Percentiles rank a stretch among this genome's conserved stretches.
Evolutionary conservation across 768 basidiomycete genomes (phyloP).

Genomic region (Suillus fuscotomentosus): DNA sequence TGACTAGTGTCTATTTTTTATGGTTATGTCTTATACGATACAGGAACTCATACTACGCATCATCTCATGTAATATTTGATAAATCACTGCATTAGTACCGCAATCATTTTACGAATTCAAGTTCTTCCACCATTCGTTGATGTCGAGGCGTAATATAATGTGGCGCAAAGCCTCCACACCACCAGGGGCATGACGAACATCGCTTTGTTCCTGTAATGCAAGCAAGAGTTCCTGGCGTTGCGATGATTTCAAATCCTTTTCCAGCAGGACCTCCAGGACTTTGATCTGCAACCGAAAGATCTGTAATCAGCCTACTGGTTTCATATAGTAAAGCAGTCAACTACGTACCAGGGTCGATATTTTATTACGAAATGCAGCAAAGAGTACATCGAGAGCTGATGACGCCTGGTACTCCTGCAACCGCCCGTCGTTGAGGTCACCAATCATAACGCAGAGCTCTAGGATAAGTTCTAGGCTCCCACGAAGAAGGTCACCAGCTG

Average conservation of each 20-base stretch:
- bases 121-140: conserved; percentile 59
- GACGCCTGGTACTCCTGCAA: conserved; percentile 68
- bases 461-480: conserved; percentile 63
- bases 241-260: conserved; percentile 40
- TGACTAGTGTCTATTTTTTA: conserved; percentile 12
- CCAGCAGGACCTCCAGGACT: conserved; percentile 53
- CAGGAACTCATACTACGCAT: not conserved
- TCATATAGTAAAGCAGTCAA: not conserved
- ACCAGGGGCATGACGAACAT: conserved; percentile 40
- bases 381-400: conserved; percentile 52
- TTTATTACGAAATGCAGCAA: conserved; percentile 50
- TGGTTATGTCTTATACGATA: conserved; percentile 24
- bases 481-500: conserved; percentile 62
- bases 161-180: conserved; percentile 56
- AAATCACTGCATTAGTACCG: not conserved
- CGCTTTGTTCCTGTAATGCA: conserved; percentile 24
- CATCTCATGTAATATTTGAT: not conserved
- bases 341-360: conserved; percentile 57
- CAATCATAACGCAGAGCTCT: conserved; percentile 63
- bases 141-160: conserved; percentile 51
- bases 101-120: not conserved
- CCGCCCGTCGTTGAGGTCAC: conserved; percentile 52
- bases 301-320: not conserved
- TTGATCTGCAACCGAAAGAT: conserved; percentile 44
- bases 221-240: conserved; percentile 19